Base-by-base conservation (phyloP, 768 basidiomycete genomes). In the Boletus sp. region DNA sequence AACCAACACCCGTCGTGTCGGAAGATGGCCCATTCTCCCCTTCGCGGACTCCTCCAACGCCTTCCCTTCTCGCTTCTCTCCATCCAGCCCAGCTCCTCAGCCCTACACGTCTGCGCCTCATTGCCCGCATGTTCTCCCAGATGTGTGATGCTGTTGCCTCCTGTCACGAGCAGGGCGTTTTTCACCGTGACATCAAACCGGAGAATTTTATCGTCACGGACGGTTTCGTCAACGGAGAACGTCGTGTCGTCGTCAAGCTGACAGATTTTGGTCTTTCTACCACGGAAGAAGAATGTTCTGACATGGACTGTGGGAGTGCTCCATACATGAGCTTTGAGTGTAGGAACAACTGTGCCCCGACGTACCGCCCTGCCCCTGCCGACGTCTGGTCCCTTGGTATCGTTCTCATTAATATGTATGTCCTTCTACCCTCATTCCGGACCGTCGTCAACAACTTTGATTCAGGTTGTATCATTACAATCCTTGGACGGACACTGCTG, bases 321-420 rank as follows among this genome's bases (percentile, higher is more conserved):
- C 96, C 96, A 0, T 98, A 98, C 73, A 98, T 98, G 96, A 95
- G 93, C 72, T 98, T 88, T 68, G 96, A 98, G 79, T 98, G 97
- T 76, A 89, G 96, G 72, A 98, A 98, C 79, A 97, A 98, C 74
- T 81, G 94, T 63, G 91, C 90, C 30, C 95, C 97, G 60, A 91
- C 90, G 49, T 99, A 99, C 78, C 83, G 84, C 61, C 94, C 96
- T 59, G 90, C 89, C 65, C 91, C 92, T 56, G 97, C 97, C 59
- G 96, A 99, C 75, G 94, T 99, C 52, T 99, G 94, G 96, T 98
- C 96, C 28, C 82, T 99, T 64, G 96, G 96, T 60, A 97, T 99
- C 71, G 97, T 99, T 62, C 85, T 99, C 66, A 92, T 99, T 81
- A 99, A 99, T 74, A 95, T 98, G 92, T 91, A 64, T 36, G 86